A percentile compares a stretch with the other conserved stretches of the same genome.
phyloP scores from a whole-genome alignment of 1,139 yeast genomes.

The Scheffersomyces lignicola region DNA sequence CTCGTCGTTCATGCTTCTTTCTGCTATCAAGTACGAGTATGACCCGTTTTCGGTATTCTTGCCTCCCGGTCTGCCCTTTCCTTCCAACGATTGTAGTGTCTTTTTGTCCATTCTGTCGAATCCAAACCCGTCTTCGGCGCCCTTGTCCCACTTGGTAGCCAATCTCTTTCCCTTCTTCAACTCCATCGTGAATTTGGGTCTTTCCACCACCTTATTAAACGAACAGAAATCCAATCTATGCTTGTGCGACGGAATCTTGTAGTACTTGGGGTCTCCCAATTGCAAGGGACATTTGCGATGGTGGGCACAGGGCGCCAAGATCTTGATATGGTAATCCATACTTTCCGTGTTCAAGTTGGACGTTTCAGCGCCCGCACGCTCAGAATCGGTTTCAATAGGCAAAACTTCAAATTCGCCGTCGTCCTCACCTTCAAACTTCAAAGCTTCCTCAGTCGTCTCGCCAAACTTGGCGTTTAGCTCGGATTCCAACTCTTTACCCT shows the following conservation, averaged over 20 bases:
- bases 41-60: conserved; percentile 72
- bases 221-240: conserved; percentile 72
- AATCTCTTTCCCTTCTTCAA: conserved; percentile 77
- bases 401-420: conserved; percentile 40
- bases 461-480: conserved; percentile 35
- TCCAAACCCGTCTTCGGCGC: conserved; percentile 55
- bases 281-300: conserved; percentile 88
- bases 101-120: conserved; percentile 29
- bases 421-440: conserved; percentile 51
- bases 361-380: conserved; percentile 14
- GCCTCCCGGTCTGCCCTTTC: conserved; percentile 77
- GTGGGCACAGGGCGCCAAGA: conserved; percentile 91
- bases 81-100: conserved; percentile 37
- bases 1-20: conserved; percentile 49
- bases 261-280: conserved; percentile 68
- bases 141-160: conserved; percentile 70
- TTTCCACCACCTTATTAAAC: conserved; percentile 66
- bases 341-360: conserved; percentile 12
- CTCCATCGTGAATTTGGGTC: conserved; percentile 79
- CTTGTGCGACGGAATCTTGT: conserved; percentile 60
- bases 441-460: conserved; percentile 40
- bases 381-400: conserved; percentile 15
- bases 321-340: conserved; percentile 54
- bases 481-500: conserved; percentile 11
- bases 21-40: conserved; percentile 73